These are phyloP conservation scores for Aquilaria yunnanensis DNA, from an alignment of 345 rosid genomes.

Conservation along the genomic window DNA sequence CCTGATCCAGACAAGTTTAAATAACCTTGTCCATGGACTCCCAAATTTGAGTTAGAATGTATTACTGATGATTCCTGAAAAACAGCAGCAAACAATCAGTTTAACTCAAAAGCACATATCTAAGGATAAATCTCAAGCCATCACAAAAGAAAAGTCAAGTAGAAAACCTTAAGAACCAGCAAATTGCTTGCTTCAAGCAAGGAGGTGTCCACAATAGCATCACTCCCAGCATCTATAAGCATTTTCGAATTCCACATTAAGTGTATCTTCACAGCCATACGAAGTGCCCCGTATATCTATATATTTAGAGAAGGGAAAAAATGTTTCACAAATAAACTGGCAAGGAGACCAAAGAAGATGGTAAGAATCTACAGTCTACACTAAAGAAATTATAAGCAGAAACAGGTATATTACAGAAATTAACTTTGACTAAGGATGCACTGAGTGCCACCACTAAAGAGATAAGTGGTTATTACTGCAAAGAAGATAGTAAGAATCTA, in stretches of 20 bases:
- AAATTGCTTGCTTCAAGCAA: conserved; percentile 66
- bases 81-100: conserved; percentile 3
- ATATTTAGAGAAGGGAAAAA: conserved; percentile 2
- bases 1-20: conserved; percentile 69
- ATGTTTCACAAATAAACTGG: no score
- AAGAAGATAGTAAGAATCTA: no score
- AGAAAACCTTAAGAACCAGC: conserved; percentile 57
- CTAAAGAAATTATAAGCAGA: no score
- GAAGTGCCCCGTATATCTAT: conserved; percentile 67
- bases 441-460: no score
- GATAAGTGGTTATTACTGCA: no score
- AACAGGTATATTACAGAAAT: no score
- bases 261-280: conserved; percentile 62
- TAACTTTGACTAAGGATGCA: no score
- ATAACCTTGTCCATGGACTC: conserved; percentile 68
- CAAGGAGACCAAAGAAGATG: no score
- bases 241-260: conserved; percentile 74
- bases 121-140: not conserved
- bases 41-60: conserved; percentile 69
- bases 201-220: conserved; percentile 50
- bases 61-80: conserved; percentile 57
- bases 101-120: conserved; percentile 6
- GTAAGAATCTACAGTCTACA: no score
- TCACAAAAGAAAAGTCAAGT: not conserved
- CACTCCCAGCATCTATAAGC: conserved; percentile 57